Evolutionary conservation across 1,284 basidiomycete genomes (phyloP).

Genomic region (Trametes hirsuta): DNA sequence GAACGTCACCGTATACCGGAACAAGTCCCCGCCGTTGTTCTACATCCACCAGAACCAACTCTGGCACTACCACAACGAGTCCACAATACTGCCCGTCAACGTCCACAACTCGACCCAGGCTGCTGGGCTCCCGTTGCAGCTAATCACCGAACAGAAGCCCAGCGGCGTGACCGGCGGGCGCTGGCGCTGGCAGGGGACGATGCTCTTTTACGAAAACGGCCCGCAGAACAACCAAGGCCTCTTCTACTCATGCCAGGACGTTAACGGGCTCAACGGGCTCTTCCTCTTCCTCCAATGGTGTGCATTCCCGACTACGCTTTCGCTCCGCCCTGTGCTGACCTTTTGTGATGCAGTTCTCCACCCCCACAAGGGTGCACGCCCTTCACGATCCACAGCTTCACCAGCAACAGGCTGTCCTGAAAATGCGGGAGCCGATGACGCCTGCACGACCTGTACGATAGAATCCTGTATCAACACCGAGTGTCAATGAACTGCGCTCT

Average conservation of each 20-base stretch:
- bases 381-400: slow-evolving; percentile 53
- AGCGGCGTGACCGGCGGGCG: slow-evolving; percentile 45
- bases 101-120: slow-evolving; percentile 54
- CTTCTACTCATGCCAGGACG: slow-evolving; percentile 52
- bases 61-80: slow-evolving; percentile 58
- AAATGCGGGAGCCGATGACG: not conserved
- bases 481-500: not conserved
- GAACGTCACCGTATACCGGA: slow-evolving; percentile 34
- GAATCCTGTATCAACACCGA: slow-evolving; percentile 16
- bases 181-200: slow-evolving; percentile 61
- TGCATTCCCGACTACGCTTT: slow-evolving; percentile 24
- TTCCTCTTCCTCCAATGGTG: slow-evolving; percentile 54
- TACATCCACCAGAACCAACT: slow-evolving; percentile 56
- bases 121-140: slow-evolving; percentile 48
- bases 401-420: slow-evolving; percentile 17
- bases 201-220: slow-evolving; percentile 55
- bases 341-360: slow-evolving; percentile 22
- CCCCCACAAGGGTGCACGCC: slow-evolving; percentile 40
- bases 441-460: slow-evolving; percentile 8
- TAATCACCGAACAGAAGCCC: slow-evolving; percentile 44
- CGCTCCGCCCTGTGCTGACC: not conserved
- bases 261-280: slow-evolving; percentile 43
- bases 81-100: slow-evolving; percentile 56
- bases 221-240: slow-evolving; percentile 47
- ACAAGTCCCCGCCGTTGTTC: slow-evolving; percentile 47